Conservation (phyloP, 805 yeast genomes). For the Candida fluviatilis region DNA sequence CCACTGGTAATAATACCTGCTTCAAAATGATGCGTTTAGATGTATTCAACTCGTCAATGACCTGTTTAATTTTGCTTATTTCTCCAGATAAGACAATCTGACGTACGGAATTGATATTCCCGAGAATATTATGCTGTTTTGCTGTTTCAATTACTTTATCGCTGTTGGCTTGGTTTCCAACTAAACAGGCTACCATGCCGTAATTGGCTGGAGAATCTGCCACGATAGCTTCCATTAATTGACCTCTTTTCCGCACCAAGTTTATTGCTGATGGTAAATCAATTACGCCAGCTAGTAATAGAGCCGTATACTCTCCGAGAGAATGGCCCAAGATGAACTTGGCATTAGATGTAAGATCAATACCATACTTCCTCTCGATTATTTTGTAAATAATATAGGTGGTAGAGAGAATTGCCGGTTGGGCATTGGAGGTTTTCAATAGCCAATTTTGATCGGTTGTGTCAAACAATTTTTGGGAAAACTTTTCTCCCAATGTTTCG, state of each 20-base stretch:
- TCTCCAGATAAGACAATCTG: constrained; percentile 46
- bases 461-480: constrained; percentile 15
- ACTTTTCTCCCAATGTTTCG: constrained; percentile 18
- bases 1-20: constrained; percentile 32
- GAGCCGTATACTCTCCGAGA: constrained; percentile 48
- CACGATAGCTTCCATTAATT: constrained; percentile 33
- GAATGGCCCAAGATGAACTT: constrained; percentile 43
- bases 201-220: constrained; percentile 11
- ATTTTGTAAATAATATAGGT: constrained; percentile 27
- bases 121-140: constrained; percentile 30
- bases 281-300: constrained; percentile 31
- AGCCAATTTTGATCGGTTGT: constrained; percentile 18
- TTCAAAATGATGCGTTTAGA: constrained; percentile 14
- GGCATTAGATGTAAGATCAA: constrained; percentile 15
- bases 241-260: constrained; percentile 43
- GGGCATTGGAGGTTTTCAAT: constrained; percentile 42
- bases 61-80: constrained; percentile 16
- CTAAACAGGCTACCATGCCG: constrained; percentile 35
- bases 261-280: constrained; percentile 30
- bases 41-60: constrained; percentile 16
- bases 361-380: constrained; percentile 14
- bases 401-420: constrained; percentile 48
- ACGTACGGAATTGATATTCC: constrained; percentile 41
- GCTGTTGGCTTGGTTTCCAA: constrained; percentile 14
- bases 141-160: constrained; percentile 15